Evolutionary conservation across 2,329 filamentous ascomycete genomes (phyloP).

Genomic region (Aureobasidium vineae): DNA sequence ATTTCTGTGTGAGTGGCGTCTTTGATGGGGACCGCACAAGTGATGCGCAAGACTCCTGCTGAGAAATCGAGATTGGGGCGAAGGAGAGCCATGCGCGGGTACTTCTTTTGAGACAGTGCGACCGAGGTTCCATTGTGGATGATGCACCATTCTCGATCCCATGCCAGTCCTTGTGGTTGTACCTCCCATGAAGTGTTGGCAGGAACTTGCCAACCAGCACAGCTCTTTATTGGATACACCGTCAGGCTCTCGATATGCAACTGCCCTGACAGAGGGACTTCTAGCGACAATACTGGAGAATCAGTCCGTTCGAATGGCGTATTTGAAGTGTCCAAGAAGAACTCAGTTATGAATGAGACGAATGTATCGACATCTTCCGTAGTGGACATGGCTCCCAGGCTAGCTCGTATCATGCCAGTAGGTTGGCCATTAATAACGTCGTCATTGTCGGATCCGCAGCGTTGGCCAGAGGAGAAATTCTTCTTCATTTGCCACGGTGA

Average conservation of each 20-base stretch:
- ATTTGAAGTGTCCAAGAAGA: constrained; percentile 34
- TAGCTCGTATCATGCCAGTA: constrained; percentile 81
- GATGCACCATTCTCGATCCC: constrained; percentile 97
- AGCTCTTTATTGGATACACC: constrained; percentile 94
- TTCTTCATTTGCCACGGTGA: constrained; percentile 76
- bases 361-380: constrained; percentile 70
- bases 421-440: constrained; percentile 82
- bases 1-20: constrained; percentile 28
- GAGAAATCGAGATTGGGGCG: constrained; percentile 71
- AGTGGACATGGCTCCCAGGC: constrained; percentile 88
- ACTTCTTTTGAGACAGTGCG: constrained; percentile 83
- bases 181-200: constrained; percentile 68
- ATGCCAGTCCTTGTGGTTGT: constrained; percentile 76
- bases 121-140: constrained; percentile 81
- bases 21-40: constrained; percentile 12
- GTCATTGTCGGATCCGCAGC: constrained; percentile 81
- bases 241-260: constrained; percentile 50
- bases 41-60: constrained; percentile 62
- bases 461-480: constrained; percentile 80
- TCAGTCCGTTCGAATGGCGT: constrained; percentile 8
- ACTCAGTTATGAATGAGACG: constrained; percentile 44
- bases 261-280: constrained; percentile 10
- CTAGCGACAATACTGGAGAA: constrained; percentile 11
- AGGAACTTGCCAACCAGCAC: constrained; percentile 73
- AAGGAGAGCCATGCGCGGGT: constrained; percentile 84